Evolutionary conservation across 495 filamentous ascomycete species (phyloP).

Genomic region (Thermochaetoides thermophila): DNA sequence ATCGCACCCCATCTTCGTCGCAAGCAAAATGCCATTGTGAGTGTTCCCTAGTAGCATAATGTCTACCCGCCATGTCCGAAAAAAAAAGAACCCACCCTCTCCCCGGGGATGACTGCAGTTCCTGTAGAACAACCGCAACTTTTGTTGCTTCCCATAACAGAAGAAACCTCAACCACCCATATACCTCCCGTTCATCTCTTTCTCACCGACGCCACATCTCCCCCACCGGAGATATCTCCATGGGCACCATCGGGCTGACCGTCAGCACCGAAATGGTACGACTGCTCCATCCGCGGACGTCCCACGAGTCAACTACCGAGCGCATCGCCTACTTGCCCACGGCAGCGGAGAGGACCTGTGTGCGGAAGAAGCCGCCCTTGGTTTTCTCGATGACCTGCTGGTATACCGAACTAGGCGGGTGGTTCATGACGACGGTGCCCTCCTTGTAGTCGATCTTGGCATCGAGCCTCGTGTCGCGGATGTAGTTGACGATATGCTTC

Average conservation of each 20-base stretch:
- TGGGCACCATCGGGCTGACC: too few relatives aligned
- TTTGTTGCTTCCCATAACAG: too few relatives aligned
- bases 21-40: neutral
- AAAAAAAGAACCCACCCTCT: too few relatives aligned
- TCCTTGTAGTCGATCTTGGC: slow-evolving; percentile 99
- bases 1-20: slow-evolving; percentile 3
- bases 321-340: slow-evolving; percentile 25
- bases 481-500: slow-evolving; percentile 99
- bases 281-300: neutral
- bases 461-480: slow-evolving; percentile 90
- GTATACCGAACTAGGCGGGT: slow-evolving; percentile 93
- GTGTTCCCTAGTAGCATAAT: slow-evolving; percentile 2
- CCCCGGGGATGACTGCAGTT: too few relatives aligned
- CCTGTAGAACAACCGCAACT: too few relatives aligned
- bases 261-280: too few relatives aligned
- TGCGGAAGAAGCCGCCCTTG: slow-evolving; percentile 86
- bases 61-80: slow-evolving; percentile 1
- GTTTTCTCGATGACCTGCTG: slow-evolving; percentile 97
- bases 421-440: slow-evolving; percentile 98
- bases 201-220: too few relatives aligned
- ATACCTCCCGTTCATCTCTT: too few relatives aligned
- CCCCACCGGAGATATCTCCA: too few relatives aligned
- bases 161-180: too few relatives aligned
- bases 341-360: slow-evolving; percentile 53
- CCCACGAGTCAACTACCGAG: neutral